These are phyloP conservation scores for Aspergillus pseudoviridinutans DNA, from an alignment of 2,329 filamentous ascomycete genomes.

Conservation along the genomic window DNA sequence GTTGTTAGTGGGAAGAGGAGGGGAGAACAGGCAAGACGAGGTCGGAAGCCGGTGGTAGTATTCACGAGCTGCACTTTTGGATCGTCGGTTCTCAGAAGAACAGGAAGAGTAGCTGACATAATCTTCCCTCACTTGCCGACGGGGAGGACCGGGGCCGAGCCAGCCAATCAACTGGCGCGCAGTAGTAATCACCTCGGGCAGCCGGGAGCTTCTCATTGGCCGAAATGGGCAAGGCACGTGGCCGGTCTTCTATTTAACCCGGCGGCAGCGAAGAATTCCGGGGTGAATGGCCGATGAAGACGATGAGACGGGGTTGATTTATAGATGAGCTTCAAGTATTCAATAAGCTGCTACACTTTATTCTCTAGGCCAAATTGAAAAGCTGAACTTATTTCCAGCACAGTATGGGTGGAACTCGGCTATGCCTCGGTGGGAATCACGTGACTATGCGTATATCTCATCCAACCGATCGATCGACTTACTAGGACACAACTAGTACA, in stretches of 20 bases:
- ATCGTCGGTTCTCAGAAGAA: slow-evolving; percentile 22
- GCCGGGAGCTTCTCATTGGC: slow-evolving; percentile 29
- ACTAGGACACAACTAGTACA: background rate
- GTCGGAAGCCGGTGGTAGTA: slow-evolving; percentile 13
- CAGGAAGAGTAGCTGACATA: slow-evolving; percentile 32
- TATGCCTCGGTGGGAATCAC: background rate
- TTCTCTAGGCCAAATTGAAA: background rate
- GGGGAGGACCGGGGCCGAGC: slow-evolving; percentile 25
- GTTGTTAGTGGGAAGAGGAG: slow-evolving; percentile 15
- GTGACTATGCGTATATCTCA: background rate
- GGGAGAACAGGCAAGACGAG: slow-evolving; percentile 14
- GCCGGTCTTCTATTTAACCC: slow-evolving; percentile 23
- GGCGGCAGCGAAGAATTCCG: slow-evolving; percentile 20
- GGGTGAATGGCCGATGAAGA: slow-evolving; percentile 12
- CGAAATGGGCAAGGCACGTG: slow-evolving; percentile 24
- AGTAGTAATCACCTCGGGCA: slow-evolving; percentile 38
- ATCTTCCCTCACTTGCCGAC: slow-evolving; percentile 33
- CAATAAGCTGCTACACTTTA: background rate
- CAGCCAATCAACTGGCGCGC: slow-evolving; percentile 28
- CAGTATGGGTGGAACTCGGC: background rate
- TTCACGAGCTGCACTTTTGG: slow-evolving; percentile 23
- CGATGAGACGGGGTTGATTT: background rate
- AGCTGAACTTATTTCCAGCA: background rate
- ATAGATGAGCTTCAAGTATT: background rate
- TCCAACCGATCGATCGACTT: too few relatives aligned